phyloP scores from a whole-genome alignment of 2,329 filamentous ascomycete genomes.

The Aureobasidium sp. region DNA sequence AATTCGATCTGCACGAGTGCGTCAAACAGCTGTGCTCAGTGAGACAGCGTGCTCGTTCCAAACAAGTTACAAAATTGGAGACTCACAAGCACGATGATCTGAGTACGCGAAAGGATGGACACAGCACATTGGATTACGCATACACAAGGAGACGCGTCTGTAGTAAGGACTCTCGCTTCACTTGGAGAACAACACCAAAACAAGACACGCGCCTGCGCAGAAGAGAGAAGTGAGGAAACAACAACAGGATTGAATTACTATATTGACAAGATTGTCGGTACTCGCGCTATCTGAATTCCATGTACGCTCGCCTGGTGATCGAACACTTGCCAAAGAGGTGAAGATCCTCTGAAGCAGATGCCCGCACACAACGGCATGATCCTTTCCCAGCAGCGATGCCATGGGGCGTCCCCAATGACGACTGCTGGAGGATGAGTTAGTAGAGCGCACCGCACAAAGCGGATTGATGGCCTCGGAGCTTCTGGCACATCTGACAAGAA shows the following conservation, averaged over 20 bases:
- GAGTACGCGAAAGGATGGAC: no score
- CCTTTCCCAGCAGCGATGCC: not conserved
- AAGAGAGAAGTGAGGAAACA: not conserved
- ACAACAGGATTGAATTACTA: not conserved
- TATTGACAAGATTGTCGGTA: not conserved
- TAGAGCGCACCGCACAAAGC: constrained; percentile 4
- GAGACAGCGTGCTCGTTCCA: no score
- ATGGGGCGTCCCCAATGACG: not conserved
- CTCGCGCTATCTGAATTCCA: not conserved
- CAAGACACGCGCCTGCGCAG: not conserved
- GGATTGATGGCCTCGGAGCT: constrained; percentile 1
- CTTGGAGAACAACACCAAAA: not conserved
- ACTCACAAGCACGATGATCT: no score
- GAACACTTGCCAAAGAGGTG: not conserved
- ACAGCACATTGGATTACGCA: not conserved
- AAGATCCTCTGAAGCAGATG: not conserved
- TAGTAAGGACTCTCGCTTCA: not conserved
- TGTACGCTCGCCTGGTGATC: constrained; percentile 1
- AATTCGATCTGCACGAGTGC: no score
- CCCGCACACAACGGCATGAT: not conserved
- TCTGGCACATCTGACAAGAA: not conserved
- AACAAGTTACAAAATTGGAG: no score
- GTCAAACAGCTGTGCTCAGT: not conserved
- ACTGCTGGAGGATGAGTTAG: not conserved
- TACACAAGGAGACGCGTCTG: not conserved